A percentile compares a stretch with the other conserved stretches of the same genome.
These are phyloP conservation scores for Pichia sp. DNA, from an alignment of 1,139 yeast species.

Conservation along the genomic window DNA sequence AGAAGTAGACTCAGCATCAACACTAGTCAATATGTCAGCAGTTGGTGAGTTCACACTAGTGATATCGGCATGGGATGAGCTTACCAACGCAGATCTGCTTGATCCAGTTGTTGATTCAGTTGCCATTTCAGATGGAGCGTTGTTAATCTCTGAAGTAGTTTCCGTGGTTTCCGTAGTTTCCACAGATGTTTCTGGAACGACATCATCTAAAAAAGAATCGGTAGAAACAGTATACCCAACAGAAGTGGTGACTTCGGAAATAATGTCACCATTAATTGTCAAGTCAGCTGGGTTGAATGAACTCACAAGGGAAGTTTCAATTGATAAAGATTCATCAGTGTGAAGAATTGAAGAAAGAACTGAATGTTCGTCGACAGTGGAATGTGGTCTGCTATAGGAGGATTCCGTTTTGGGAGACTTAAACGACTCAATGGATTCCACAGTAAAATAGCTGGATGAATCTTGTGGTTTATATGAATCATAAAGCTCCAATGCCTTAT, in stretches of 20 bases:
- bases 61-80: no score
- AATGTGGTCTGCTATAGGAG: no score
- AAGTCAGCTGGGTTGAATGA: not conserved
- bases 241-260: conserved; percentile 3
- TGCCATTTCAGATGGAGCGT: no score
- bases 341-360: no score
- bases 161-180: not conserved
- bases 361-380: no score
- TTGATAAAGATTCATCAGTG: no score
- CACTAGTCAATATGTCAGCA: no score
- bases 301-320: no score
- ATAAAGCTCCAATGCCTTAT: conserved; percentile 37
- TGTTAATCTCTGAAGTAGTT: not conserved
- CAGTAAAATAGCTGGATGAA: conserved; percentile 29
- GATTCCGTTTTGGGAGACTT: conserved; percentile 8
- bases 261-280: conserved; percentile 9
- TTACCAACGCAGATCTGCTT: no score
- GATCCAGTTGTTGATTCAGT: no score
- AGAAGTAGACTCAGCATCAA: no score
- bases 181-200: not conserved
- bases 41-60: no score
- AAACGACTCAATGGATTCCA: conserved; percentile 24
- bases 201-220: not conserved
- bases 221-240: conserved; percentile 1
- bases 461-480: conserved; percentile 29